A percentile compares a stretch with the other conserved stretches of the same genome.
These are phyloP conservation scores for Colletotrichum limetticola DNA, from an alignment of 2,329 filamentous ascomycete genomes.

Conservation along the genomic window DNA sequence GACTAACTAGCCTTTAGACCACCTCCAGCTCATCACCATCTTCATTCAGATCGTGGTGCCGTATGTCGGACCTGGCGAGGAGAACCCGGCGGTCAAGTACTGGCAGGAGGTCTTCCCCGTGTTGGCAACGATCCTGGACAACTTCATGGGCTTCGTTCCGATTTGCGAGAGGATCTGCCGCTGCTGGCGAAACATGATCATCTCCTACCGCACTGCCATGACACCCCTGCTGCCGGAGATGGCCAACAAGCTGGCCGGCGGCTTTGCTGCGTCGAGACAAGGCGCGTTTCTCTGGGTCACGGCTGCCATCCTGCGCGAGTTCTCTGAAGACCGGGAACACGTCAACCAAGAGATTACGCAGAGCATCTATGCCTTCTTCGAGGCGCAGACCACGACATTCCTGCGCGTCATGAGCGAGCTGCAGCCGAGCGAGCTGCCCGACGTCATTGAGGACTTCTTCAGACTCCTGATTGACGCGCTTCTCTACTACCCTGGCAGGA, in stretches of 20 bases:
- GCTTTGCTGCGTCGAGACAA: slow-evolving; percentile 87
- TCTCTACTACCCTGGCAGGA: slow-evolving; percentile 88
- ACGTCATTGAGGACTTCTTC: slow-evolving; percentile 96
- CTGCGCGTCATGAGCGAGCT: slow-evolving; percentile 89
- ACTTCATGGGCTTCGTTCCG: slow-evolving; percentile 85
- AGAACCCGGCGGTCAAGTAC: slow-evolving; percentile 94
- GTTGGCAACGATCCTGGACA: slow-evolving; percentile 85
- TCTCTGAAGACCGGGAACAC: slow-evolving; percentile 88
- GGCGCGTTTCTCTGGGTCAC: slow-evolving; percentile 99
- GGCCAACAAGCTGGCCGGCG: slow-evolving; percentile 87
- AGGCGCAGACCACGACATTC: slow-evolving; percentile 91
- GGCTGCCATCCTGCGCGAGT: slow-evolving; percentile 92
- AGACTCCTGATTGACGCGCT: slow-evolving; percentile 90
- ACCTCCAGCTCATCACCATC: slow-evolving; percentile 90
- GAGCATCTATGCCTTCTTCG: slow-evolving; percentile 93
- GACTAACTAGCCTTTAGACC: slow-evolving; percentile 66
- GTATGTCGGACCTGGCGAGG: slow-evolving; percentile 74
- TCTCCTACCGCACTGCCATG: slow-evolving; percentile 92
- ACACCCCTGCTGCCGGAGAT: slow-evolving; percentile 84
- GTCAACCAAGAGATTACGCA: slow-evolving; percentile 85
- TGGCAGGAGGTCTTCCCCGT: slow-evolving; percentile 94
- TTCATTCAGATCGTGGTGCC: slow-evolving; percentile 85
- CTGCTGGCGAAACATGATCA: slow-evolving; percentile 97
- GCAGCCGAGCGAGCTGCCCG: slow-evolving; percentile 77
- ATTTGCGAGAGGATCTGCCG: slow-evolving; percentile 94